A percentile compares a stretch with the other conserved stretches of the same genome.
phyloP scores from a whole-genome alignment of 2,329 filamentous ascomycete species.

The Arachnomyces sp. region DNA sequence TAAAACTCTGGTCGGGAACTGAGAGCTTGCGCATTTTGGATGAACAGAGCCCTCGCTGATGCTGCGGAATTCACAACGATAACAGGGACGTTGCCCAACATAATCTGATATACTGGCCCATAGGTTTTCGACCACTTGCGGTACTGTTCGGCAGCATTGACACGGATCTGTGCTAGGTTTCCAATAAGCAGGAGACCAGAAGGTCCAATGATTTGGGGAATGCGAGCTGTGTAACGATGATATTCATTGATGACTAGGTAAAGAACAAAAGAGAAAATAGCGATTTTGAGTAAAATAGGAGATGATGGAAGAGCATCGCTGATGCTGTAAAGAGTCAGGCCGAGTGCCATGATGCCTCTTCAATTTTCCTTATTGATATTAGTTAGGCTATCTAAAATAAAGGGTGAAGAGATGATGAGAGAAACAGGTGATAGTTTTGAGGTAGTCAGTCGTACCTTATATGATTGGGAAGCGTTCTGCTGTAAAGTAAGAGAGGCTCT shows the following conservation, averaged over 20 bases:
- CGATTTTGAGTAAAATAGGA: too few relatives aligned
- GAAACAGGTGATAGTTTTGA: too few relatives aligned
- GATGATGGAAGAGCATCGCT: too few relatives aligned
- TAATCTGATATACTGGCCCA: slow-evolving; percentile 50
- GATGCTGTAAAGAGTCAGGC: too few relatives aligned
- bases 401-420: too few relatives aligned
- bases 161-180: slow-evolving; percentile 48
- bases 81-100: slow-evolving; percentile 50
- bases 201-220: slow-evolving; percentile 44
- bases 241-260: slow-evolving; percentile 46
- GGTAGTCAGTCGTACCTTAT: too few relatives aligned
- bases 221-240: slow-evolving; percentile 38
- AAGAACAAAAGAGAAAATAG: slow-evolving; percentile 10
- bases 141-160: slow-evolving; percentile 52
- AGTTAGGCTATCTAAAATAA: too few relatives aligned
- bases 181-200: slow-evolving; percentile 47
- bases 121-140: slow-evolving; percentile 46
- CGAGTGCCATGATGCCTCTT: too few relatives aligned
- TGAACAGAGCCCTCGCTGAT: slow-evolving; percentile 45
- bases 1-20: slow-evolving; percentile 52
- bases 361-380: too few relatives aligned
- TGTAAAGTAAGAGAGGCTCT: too few relatives aligned
- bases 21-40: slow-evolving; percentile 47
- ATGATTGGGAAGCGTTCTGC: too few relatives aligned
- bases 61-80: slow-evolving; percentile 51